Base-by-base conservation (phyloP, 2,329 filamentous ascomycete genomes). In the Pseudocercospora musae region DNA sequence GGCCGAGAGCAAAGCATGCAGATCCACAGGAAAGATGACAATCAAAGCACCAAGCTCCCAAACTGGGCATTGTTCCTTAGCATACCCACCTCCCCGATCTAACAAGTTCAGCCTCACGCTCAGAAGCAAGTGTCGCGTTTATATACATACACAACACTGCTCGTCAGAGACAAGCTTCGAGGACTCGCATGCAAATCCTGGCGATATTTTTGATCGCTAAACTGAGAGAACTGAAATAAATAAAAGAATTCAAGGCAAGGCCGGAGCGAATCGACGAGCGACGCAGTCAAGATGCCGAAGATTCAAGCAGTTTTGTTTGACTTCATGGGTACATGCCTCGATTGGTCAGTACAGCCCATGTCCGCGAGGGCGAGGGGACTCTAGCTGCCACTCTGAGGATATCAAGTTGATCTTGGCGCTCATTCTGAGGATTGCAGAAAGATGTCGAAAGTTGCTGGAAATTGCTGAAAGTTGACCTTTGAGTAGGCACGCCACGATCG, bases 311-410 rank as follows among this genome's bases (percentile, higher is more conserved):
- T 84, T 46, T 80, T 84, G 65, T 85, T 85, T 72, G 81, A 85
- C 72, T 82, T 85, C 68, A 85, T 85, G 82, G 82, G 84, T 23
- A 85, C 83, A 25, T 85, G 82, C 64, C 80, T 83, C 2, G 78
- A 86, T 70, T 85, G 82, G 48, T 29, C 31, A 40, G 21, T 25
- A 3, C 48, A 29, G 10, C 1, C 18, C 31, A 9, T 3, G 15
- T 52, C 6, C 18, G 37, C 1, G n/a, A 40, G 15, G 33, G 9
- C 8, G 29, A 2, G 8, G 6, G 2, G 10, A 4, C 1, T 6
- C 5, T 2, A 13, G 10, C 10, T 11, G 10, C 10, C 29, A 8
- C 1, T 31, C 10, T 8, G 29, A 6, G 10, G 1, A 8, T 31
- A 31, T 31, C 9, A 13, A 8, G 8, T 9, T 6, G 8, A 29